Evolutionary conservation across 768 basidiomycete species (phyloP).

Genomic region (Russula sp.): DNA sequence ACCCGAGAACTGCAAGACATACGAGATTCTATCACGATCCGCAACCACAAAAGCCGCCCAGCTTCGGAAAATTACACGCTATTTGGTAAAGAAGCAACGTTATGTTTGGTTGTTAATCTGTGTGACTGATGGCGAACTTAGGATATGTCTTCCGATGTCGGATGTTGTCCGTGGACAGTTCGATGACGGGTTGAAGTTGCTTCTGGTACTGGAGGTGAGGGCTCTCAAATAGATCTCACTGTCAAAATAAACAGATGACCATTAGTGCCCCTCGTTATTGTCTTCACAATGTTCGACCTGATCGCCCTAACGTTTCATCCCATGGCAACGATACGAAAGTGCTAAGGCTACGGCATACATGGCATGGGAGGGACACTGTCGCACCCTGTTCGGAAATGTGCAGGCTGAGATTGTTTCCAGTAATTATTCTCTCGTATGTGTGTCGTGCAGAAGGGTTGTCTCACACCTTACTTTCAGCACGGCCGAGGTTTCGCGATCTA

Average conservation of each 20-base stretch:
- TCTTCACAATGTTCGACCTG: slow-evolving; percentile 16
- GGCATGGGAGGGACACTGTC: neutral
- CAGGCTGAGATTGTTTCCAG: slow-evolving; percentile 7
- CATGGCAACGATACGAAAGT: neutral
- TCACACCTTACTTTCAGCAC: neutral
- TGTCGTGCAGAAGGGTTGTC: neutral
- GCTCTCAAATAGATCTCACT: too few species aligned
- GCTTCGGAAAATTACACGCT: slow-evolving; percentile 13
- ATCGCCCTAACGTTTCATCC: neutral
- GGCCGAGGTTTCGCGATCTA: neutral
- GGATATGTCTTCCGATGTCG: slow-evolving; percentile 15
- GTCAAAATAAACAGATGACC: neutral
- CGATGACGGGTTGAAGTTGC: neutral
- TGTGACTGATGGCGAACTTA: neutral
- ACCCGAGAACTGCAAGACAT: neutral
- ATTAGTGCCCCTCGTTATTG: slow-evolving; percentile 12
- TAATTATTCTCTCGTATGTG: neutral
- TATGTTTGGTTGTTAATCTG: neutral
- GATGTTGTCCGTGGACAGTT: neutral
- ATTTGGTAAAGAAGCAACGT: slow-evolving; percentile 11
- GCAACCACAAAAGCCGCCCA: neutral
- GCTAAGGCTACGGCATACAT: neutral
- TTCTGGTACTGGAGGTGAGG: slow-evolving; percentile 13
- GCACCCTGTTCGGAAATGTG: neutral
- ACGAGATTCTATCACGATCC: neutral